Evolutionary conservation across 1,284 basidiomycete species (phyloP).

Genomic region (Chiua sp.): DNA sequence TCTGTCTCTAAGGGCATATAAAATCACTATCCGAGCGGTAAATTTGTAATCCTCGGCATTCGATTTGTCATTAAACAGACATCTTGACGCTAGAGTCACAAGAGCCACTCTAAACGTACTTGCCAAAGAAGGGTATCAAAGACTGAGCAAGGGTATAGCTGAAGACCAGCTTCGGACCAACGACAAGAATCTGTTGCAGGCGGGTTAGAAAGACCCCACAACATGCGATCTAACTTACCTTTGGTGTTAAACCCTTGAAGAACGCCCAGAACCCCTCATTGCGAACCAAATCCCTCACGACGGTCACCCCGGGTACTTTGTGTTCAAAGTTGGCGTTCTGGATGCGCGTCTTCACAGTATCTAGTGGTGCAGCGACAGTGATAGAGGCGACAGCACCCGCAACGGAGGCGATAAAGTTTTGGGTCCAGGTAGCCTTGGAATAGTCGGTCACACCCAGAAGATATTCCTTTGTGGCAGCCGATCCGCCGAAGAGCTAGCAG

Average conservation of each 20-base stretch:
- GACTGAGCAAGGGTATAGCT: slow-evolving; percentile 97
- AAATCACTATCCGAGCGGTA: neutral
- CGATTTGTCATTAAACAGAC: slow-evolving; percentile 3
- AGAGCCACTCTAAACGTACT: slow-evolving; percentile 67
- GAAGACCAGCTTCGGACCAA: slow-evolving; percentile 98
- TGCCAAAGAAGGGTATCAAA: slow-evolving; percentile 92
- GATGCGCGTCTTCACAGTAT: slow-evolving; percentile 96
- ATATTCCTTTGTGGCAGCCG: slow-evolving; percentile 94
- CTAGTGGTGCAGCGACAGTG: slow-evolving; percentile 94
- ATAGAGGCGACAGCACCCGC: slow-evolving; percentile 96
- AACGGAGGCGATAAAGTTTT: slow-evolving; percentile 96
- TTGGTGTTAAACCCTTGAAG: slow-evolving; percentile 97
- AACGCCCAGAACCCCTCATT: slow-evolving; percentile 89
- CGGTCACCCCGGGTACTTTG: slow-evolving; percentile 87
- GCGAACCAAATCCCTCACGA: slow-evolving; percentile 88
- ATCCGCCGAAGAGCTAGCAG: slow-evolving; percentile 91
- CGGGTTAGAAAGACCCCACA: slow-evolving; percentile 1
- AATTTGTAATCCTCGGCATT: neutral
- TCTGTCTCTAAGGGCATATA: slow-evolving; percentile 11
- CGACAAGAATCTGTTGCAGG: slow-evolving; percentile 80
- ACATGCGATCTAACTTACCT: slow-evolving; percentile 56
- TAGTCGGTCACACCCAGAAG: slow-evolving; percentile 90
- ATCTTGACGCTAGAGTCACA: neutral
- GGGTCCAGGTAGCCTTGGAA: slow-evolving; percentile 91
- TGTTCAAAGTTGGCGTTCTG: slow-evolving; percentile 98